Base-by-base conservation (phyloP, 2,329 filamentous ascomycete genomes). In the Botrytis sinoallii region DNA sequence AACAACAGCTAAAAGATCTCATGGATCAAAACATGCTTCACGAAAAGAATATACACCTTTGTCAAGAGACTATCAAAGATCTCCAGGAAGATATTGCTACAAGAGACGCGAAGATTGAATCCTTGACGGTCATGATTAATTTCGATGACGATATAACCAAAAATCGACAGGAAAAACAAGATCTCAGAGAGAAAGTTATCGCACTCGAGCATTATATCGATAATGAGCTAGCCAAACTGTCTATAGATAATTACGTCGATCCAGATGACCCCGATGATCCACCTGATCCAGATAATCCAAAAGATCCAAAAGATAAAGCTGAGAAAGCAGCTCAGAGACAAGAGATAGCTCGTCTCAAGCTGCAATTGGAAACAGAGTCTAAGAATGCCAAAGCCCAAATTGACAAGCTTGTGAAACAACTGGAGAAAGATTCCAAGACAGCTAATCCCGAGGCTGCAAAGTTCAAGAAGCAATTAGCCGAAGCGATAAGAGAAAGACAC, bases 111-210 rank as follows among this genome's bases (percentile, higher is more conserved):
- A n/a, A 67, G 40, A 67, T 67, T n/a, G 20, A 38, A 8, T 38
- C 32, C 6, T 55, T 69, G 48, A 25, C 29, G 1, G 1, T 29
- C 18, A 69, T 57, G 38, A 52, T 69, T 25, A n/a, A 25, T 16
- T 69, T 29, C n/a, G 48, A 69, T 57, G 18, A 22, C 6, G n/a
- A 42, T 25, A 52, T 52, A 69, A 57, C 12, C 18, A 69, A 20
- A 7, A 29, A 69, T 57, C 66, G 66, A 57, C 66, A 69, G 38
- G 66, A 69, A 25, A 69, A 57, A 29, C 66, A 57, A 16, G 48
- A 69, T 18, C 66, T 69, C 25, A 32, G 66, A 57, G 66, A 69
- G 12, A 69, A 52, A 18, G 32, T 69, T 16, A 57, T 69, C 66
- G 48, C 35, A 12, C 40, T 57, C 4, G 38, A 57, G 66, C 66